Base-by-base conservation (phyloP, 2,329 filamentous ascomycete genomes). In the Phialophora tarda region DNA sequence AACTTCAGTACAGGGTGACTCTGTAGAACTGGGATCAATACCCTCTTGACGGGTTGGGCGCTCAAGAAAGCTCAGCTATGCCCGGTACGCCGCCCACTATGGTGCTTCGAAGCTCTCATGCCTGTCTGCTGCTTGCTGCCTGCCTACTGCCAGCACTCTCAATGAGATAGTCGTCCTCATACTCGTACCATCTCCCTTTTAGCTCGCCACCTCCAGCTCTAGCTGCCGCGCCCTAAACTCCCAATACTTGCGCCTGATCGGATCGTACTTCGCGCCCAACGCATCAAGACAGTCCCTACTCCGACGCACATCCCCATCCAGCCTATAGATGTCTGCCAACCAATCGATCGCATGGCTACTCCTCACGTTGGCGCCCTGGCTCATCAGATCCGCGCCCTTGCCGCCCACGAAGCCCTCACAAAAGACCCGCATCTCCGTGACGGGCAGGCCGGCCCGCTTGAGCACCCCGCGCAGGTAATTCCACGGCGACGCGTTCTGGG, bases 401-500 rank as follows among this genome's bases (percentile, higher is more conserved):
- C 70, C 61, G 30, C 66, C 62, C 10, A 73, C 85, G 74, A 87
- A 89, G 69, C 82, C 78, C 66, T 78, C 76, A 21, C 82, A 85
- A 73, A 89, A 86, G 1, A 75, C 78, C 73, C 84, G 84, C 75
- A 87, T 77, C 21, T 82, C 81, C 2, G 73, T 77, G 57, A 85
- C 71, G 3, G 79, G 77, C 44, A 83, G 78, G 7, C 81, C 88
- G 0, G 87, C 88, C 74, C 92, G 91, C 65, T 84, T 83, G 66
- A 96, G 77, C 55, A 92, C 88, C 2, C 91, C 95, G 34, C 88
- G 83, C 14, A 97, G 82, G 78, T 97, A 99, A 78, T 93, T 95
- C 95, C 95, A 99, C 1, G 93, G 86, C 72, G 91, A 94, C 77
- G 93, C 91, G 78, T 98, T 99, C 83, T 98, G 93, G 54, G 95